A percentile compares a stretch with the other conserved stretches of the same genome.
These are phyloP conservation scores for Penicillium aurantiogriseum DNA, from an alignment of 2,329 filamentous ascomycete species.

Conservation along the genomic window DNA sequence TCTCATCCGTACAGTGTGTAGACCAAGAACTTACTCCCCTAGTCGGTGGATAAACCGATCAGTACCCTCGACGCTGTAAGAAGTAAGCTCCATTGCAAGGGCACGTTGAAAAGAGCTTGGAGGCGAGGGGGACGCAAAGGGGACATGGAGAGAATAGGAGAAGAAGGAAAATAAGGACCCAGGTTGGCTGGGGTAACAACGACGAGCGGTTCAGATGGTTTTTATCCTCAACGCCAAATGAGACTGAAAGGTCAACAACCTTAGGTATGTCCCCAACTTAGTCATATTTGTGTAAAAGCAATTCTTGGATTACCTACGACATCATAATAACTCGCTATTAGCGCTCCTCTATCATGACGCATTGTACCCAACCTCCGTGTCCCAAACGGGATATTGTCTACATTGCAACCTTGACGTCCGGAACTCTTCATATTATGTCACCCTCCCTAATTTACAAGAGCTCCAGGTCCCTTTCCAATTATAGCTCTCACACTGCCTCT, in stretches of 20 bases:
- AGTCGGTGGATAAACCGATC: background rate
- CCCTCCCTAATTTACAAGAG: background rate
- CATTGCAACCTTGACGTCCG: background rate
- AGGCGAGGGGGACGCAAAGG: too few species aligned
- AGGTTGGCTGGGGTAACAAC: background rate
- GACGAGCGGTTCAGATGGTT: background rate
- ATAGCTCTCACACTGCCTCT: background rate
- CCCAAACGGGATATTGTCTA: background rate
- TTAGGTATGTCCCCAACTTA: too few species aligned
- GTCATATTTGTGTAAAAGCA: too few species aligned
- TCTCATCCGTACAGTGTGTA: background rate
- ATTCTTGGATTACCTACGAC: background rate
- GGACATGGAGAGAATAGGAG: background rate
- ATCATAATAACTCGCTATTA: too few species aligned
- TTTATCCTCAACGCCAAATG: background rate
- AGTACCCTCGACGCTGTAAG: background rate
- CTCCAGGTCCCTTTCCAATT: background rate
- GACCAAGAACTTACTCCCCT: background rate
- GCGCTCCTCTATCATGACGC: background rate
- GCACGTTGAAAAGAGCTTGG: background rate
- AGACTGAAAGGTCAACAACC: too few species aligned
- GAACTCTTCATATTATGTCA: background rate
- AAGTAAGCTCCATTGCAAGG: background rate
- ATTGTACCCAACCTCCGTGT: background rate
- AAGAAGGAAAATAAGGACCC: background rate